These are phyloP conservation scores for Aspergillus pseudoterreus DNA, from an alignment of 2,329 filamentous ascomycete species.

Conservation along the genomic window DNA sequence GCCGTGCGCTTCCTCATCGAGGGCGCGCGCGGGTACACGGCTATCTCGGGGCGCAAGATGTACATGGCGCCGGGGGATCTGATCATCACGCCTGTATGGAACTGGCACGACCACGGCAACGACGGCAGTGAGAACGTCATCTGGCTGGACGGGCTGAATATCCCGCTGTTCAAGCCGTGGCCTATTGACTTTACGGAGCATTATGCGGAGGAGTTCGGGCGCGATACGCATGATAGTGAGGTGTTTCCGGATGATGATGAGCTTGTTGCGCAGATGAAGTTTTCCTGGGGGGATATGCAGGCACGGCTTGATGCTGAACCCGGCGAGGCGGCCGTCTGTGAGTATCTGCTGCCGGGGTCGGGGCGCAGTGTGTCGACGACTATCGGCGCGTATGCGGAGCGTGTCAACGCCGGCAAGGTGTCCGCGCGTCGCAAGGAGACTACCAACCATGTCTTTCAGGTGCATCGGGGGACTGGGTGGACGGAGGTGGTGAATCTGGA, in stretches of 20 bases:
- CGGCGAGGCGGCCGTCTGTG: neutral
- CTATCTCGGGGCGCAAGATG: neutral
- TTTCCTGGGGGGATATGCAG: neutral
- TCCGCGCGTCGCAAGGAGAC: neutral
- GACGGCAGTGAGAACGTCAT: neutral
- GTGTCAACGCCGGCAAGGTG: neutral
- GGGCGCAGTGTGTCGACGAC: neutral
- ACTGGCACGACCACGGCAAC: slow-evolving; percentile 5
- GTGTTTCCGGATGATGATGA: neutral
- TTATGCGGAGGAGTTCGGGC: neutral
- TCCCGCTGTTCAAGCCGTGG: neutral
- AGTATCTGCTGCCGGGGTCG: neutral
- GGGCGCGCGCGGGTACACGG: neutral
- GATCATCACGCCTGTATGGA: slow-evolving; percentile 1
- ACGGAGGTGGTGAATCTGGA: neutral
- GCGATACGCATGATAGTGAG: neutral
- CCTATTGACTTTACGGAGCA: neutral
- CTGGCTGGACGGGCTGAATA: slow-evolving; percentile 2
- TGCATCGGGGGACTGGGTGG: neutral
- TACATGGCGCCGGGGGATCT: neutral
- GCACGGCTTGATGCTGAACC: neutral
- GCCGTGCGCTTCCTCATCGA: slow-evolving; percentile 3
- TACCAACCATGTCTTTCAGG: neutral
- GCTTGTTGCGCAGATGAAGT: neutral
- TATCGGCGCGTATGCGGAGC: neutral